These are phyloP conservation scores for Brasilioporus rufonigricans DNA, from an alignment of 768 basidiomycete genomes.

Conservation along the genomic window DNA sequence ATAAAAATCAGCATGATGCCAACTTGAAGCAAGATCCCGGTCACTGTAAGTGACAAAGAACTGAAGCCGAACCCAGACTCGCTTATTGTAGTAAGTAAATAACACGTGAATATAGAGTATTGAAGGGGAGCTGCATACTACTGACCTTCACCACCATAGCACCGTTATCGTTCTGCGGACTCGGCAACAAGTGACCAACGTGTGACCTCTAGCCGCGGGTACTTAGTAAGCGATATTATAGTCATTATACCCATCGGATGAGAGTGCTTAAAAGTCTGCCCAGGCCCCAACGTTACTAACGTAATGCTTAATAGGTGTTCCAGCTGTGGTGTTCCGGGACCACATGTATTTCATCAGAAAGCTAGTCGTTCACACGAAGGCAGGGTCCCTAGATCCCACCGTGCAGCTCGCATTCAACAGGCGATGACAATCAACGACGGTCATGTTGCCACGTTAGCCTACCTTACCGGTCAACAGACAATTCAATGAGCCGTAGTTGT, in stretches of 20 bases:
- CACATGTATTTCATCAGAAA: neutral
- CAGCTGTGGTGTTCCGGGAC: neutral
- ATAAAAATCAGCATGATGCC: no score
- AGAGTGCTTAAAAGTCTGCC: neutral
- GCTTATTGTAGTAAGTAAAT: no score
- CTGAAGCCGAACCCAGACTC: no score
- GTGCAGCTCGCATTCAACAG: conserved; percentile 3
- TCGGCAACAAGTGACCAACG: neutral
- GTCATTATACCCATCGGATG: neutral
- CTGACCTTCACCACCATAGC: neutral
- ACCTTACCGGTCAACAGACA: neutral
- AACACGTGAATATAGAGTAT: no score
- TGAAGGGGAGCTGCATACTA: no score
- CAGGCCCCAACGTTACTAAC: conserved; percentile 9
- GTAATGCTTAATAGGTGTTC: conserved; percentile 5
- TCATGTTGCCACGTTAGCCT: conserved; percentile 11
- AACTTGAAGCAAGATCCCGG: no score
- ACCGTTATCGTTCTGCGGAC: neutral
- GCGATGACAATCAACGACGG: conserved; percentile 9
- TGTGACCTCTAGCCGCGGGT: neutral
- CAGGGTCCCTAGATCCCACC: conserved; percentile 7
- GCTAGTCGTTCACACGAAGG: conserved; percentile 15
- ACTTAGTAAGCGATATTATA: neutral
- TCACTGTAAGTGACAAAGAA: no score
- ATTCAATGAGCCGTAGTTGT: conserved; percentile 6